Percentiles rank a stretch among this genome's conserved stretches.
phyloP scores from a whole-genome alignment of 2,329 filamentous ascomycete species.

The Fusarium sp. region DNA sequence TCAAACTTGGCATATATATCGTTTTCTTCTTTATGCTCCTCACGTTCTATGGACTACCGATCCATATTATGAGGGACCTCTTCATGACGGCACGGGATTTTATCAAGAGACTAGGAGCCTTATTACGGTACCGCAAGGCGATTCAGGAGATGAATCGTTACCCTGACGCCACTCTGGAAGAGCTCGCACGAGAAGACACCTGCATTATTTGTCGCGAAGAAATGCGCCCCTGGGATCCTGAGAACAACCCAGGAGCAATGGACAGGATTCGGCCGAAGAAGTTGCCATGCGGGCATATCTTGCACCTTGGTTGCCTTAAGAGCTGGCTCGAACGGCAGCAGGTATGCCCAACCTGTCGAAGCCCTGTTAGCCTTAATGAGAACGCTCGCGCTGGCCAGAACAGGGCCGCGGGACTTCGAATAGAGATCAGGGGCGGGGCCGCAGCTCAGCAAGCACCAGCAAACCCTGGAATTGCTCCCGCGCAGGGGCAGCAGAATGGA shows the following conservation, averaged over 20 bases:
- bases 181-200: constrained; percentile 86
- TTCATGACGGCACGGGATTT: constrained; percentile 96
- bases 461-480: constrained; percentile 34
- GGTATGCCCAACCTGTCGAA: constrained; percentile 93
- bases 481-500: constrained; percentile 41
- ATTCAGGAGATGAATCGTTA: constrained; percentile 96
- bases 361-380: constrained; percentile 69
- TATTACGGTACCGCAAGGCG: constrained; percentile 89
- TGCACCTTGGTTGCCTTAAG: constrained; percentile 93
- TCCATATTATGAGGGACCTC: constrained; percentile 95
- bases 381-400: constrained; percentile 44
- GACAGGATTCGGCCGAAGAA: constrained; percentile 93
- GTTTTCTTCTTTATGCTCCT: constrained; percentile 94
- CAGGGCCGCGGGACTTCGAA: constrained; percentile 47
- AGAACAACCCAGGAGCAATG: constrained; percentile 72
- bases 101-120: constrained; percentile 86
- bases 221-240: constrained; percentile 82
- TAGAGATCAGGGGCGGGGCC: constrained; percentile 47
- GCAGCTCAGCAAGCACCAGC: constrained; percentile 43
- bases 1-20: constrained; percentile 90
- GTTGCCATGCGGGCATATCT: constrained; percentile 92
- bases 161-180: constrained; percentile 88
- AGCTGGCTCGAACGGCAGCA: constrained; percentile 98
- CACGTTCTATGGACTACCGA: constrained; percentile 92
- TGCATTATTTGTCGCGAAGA: constrained; percentile 98